Conservation (phyloP, 371 early-diverging fungal genomes). For the Smittium mucronatum region DNA sequence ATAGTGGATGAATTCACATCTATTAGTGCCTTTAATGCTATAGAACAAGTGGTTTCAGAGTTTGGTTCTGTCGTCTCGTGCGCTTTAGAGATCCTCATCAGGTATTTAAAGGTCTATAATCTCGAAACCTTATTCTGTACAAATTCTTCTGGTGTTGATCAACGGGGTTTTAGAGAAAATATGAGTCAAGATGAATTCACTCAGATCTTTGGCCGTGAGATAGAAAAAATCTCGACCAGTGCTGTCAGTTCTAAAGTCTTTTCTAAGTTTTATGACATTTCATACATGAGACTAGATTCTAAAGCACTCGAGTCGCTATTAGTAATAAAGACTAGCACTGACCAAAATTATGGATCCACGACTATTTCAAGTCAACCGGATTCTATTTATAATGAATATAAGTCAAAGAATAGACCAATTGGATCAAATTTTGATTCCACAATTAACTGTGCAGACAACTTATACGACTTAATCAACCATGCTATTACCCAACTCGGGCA, state of each 20-base stretch:
- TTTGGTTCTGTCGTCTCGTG: constrained; percentile 12
- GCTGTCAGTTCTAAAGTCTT: constrained; percentile 35
- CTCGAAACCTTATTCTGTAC: constrained; percentile 15
- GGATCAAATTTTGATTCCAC: too few relatives aligned
- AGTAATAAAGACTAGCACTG: constrained; percentile 13
- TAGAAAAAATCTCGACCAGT: not conserved
- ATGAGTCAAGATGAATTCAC: not conserved
- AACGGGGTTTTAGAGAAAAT: not conserved
- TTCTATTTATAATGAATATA: not conserved
- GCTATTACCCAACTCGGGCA: constrained; percentile 1
- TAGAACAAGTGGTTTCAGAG: not conserved
- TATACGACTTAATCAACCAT: constrained; percentile 7
- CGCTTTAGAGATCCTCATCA: constrained; percentile 15
- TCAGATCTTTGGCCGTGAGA: too few relatives aligned
- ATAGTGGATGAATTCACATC: not conserved
- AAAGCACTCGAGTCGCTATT: constrained; percentile 38
- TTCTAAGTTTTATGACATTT: constrained; percentile 46
- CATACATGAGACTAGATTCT: constrained; percentile 61
- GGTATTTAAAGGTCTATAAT: constrained; percentile 18
- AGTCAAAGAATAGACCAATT: not conserved
- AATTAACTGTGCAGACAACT: not conserved
- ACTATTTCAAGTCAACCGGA: not conserved
- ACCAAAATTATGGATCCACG: too few relatives aligned
- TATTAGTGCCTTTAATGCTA: constrained; percentile 7
- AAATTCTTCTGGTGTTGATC: not conserved